These are phyloP conservation scores for Scleroderma bovista DNA, from an alignment of 768 basidiomycete species.

Conservation along the genomic window DNA sequence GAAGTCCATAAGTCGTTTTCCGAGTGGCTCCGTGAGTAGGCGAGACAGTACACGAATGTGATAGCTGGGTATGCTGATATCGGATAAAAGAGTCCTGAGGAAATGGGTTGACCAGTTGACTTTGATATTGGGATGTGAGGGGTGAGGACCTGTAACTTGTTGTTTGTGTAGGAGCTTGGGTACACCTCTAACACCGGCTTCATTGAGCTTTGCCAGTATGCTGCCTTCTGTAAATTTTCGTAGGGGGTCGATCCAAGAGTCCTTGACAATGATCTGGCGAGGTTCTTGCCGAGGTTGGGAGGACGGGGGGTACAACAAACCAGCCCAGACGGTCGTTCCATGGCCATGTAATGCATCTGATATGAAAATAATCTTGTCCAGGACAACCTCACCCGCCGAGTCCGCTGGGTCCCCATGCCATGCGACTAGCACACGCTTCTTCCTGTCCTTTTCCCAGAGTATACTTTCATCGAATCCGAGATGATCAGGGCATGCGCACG, in stretches of 20 bases:
- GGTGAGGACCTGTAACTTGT: slow-evolving; percentile 1
- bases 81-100: background rate
- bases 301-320: background rate
- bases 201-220: slow-evolving; percentile 3
- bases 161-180: background rate
- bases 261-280: background rate
- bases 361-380: background rate
- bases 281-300: background rate
- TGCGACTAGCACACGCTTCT: background rate
- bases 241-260: slow-evolving; percentile 2
- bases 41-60: background rate
- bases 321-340: slow-evolving; percentile 1
- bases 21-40: background rate
- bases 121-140: too few relatives aligned
- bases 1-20: background rate
- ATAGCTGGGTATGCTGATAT: background rate
- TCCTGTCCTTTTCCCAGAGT: background rate
- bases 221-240: slow-evolving; percentile 1
- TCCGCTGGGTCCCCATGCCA: too few relatives aligned
- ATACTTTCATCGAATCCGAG: background rate
- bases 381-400: background rate
- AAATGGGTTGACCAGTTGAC: background rate
- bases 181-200: background rate
- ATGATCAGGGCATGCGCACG: background rate
- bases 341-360: background rate